Base-by-base conservation (phyloP, 1,139 yeast species). In the Meyerozyma carpophila region DNA sequence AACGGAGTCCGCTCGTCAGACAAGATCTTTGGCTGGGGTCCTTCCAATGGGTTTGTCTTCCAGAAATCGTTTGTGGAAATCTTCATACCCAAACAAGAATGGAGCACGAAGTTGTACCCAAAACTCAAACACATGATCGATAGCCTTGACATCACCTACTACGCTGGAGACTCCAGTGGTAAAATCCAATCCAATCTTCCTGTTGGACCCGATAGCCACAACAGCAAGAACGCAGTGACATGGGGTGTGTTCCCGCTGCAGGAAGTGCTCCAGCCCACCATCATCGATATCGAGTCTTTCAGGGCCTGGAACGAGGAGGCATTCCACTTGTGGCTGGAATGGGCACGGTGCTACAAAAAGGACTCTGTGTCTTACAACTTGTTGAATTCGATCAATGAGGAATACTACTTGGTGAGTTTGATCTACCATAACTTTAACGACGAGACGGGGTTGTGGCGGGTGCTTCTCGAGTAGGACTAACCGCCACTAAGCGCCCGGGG, bases 181-280 rank as follows among this genome's bases (percentile, higher is more conserved):
- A 58, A 65, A n/a, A 79, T 88, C 50, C 66, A 70, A 28, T 77
- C 91, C 3, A 86, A 85, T 53, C 65, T 85, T 57, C 73, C 74
- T 1, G 41, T 57, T 6, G 60, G 57, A 0, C 50, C 51, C 2
- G 53, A 57, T 37, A 48, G 54, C n/a, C 66, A 59, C 45, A 59
- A 59, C 43, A 64, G 70, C 45, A 72, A 70, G 53, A 82, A 84
- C 53, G 96, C 94, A 21, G 94, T 93, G 8, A 93, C 98, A 0
- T 93, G 97, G 97, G 97, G 97, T 45, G 95, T 86, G 3, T 90
- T 91, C 70, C 95, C 95, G 2, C 84, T 83, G 63, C 77, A 87
- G 51, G 95, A 88, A 58, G 82, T 88, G 40, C 77, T 87, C 28
- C 96, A 89, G 61, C 87, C 96, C 2, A 90, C 98, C 0, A 84